Conservation (phyloP, 1,284 basidiomycete genomes). For the Melampsora americana region DNA sequence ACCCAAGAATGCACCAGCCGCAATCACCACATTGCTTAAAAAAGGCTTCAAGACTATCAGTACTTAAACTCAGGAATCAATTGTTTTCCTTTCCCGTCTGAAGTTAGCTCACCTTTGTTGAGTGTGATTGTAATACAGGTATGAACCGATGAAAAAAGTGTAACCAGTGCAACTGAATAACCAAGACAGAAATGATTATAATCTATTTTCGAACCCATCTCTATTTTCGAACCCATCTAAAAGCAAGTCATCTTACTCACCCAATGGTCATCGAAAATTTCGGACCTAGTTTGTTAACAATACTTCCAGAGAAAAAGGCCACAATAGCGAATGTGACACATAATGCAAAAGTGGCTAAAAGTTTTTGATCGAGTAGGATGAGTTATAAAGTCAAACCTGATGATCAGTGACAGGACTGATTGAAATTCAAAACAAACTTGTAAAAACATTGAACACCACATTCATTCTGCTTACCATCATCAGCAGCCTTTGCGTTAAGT, state of each 20-base stretch:
- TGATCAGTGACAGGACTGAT: too few species aligned
- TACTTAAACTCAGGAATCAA: constrained; percentile 55
- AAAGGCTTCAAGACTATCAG: constrained; percentile 59
- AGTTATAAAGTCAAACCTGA: constrained; percentile 47
- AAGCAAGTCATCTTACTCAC: constrained; percentile 52
- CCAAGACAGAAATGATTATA: not conserved
- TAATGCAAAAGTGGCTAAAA: constrained; percentile 34
- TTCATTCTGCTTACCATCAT: constrained; percentile 22
- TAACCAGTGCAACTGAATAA: constrained; percentile 48
- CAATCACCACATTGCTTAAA: constrained; percentile 59
- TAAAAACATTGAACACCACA: not conserved
- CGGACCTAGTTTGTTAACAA: constrained; percentile 64
- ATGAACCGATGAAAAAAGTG: constrained; percentile 67
- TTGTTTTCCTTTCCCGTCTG: not conserved
- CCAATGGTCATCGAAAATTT: constrained; percentile 69
- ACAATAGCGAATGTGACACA: constrained; percentile 51
- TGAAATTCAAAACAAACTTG: constrained; percentile 9
- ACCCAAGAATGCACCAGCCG: constrained; percentile 74
- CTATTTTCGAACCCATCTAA: not conserved
- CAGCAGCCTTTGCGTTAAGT: constrained; percentile 29
- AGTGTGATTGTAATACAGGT: constrained; percentile 58
- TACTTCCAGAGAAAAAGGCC: constrained; percentile 65
- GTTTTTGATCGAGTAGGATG: constrained; percentile 43
- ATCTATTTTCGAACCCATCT: not conserved
- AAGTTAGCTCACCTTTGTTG: constrained; percentile 46